Base-by-base conservation (phyloP, 768 basidiomycete species). In the Boletus vinaceobasis region DNA sequence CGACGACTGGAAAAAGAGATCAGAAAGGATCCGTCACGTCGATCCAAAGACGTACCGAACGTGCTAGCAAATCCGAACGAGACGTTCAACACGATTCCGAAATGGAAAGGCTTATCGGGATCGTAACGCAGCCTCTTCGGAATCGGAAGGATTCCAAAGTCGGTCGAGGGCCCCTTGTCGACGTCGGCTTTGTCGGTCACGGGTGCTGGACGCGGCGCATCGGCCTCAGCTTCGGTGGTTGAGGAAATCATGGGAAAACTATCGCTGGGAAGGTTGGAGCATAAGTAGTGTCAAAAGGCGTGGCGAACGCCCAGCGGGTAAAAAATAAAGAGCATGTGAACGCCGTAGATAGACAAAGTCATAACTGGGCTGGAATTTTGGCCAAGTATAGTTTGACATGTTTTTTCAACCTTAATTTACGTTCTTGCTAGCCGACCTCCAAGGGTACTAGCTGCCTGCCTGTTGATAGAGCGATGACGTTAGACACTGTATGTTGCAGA, bases 61-160 rank as follows among this genome's bases (percentile, higher is more conserved):
- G 85, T 87, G 58, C 83, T 80, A 26, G 79, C 82, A 56, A 84
- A 74, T 17, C 84, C 88, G 62, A 90, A 88, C 0, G 80, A 73
- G 11, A 75, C 60, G 56, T 87, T 87, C 35, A 84, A 64, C 42
- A 77, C 33, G 10, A 81, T 47, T 4, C 80, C 79, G 58, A 86
- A 85, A 52, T 79, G 71, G 36, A 78, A 78, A 1, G 81, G 80
- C 17, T 71, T 76, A 5, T 74, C 58, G 13, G 80, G 75, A 62
- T 83, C 69, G 56, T 83, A 83, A 47, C 77, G 80, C 5, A 85
- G 69, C 36, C 73, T 67, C 57, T 69, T 72, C 0, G 88, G 87
- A 31, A 89, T 85, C 0, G 85, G 86, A 8, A 89, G 57, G 55
- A 88, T 72, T 14, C 81, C 79, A 62, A 87, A 84, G 60, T 89